phyloP scores from a whole-genome alignment of 495 filamentous ascomycete species.

The Hypoxylon crocopeplum region DNA sequence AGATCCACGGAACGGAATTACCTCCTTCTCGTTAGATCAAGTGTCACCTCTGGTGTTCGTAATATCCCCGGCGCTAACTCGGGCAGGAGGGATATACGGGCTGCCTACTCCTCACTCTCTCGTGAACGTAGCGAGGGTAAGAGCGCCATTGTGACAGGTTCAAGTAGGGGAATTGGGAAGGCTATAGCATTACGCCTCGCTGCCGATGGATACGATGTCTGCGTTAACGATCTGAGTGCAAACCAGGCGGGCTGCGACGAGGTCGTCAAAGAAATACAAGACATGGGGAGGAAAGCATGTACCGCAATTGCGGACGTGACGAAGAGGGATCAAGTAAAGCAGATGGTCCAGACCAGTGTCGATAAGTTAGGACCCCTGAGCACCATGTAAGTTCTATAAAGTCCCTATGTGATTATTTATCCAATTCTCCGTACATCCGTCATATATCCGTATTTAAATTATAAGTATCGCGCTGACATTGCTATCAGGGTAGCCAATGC shows the following conservation, averaged over 20 bases:
- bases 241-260: constrained; percentile 54
- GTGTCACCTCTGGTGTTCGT: too few species aligned
- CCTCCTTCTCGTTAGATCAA: constrained; percentile 4
- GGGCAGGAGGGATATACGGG: not conserved
- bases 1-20: not conserved
- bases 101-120: constrained; percentile 14
- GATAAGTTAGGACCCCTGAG: constrained; percentile 58
- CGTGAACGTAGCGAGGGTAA: constrained; percentile 10
- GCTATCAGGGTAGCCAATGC: constrained; percentile 59
- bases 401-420: too few species aligned
- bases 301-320: constrained; percentile 63
- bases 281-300: constrained; percentile 51
- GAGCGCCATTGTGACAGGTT: constrained; percentile 65
- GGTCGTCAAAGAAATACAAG: constrained; percentile 57
- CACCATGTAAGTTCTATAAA: constrained; percentile 50
- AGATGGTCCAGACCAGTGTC: constrained; percentile 56
- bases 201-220: constrained; percentile 65
- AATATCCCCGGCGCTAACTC: not conserved
- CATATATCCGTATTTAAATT: not conserved
- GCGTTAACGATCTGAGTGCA: constrained; percentile 63
- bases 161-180: constrained; percentile 64
- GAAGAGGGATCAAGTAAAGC: constrained; percentile 53
- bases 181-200: constrained; percentile 66
- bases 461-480: not conserved
- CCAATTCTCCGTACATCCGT: too few species aligned